Percentiles rank a stretch among this genome's conserved stretches.
Conservation (phyloP, 352 stramenopile species). For the Plasmopara muralis region DNA sequence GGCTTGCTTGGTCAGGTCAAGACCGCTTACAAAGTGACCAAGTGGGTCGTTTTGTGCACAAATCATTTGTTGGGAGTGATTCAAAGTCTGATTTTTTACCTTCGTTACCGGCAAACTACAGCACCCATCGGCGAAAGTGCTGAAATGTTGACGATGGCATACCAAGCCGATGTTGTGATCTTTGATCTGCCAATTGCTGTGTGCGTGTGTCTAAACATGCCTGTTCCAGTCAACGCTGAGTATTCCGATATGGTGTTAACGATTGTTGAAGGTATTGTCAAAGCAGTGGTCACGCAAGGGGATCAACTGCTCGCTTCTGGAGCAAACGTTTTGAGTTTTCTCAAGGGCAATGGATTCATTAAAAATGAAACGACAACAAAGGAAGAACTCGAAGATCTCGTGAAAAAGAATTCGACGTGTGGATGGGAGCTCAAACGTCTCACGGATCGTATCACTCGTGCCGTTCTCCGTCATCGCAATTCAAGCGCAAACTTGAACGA, state of each 20-base stretch:
- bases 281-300: slow-evolving; percentile 15
- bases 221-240: slow-evolving; percentile 11
- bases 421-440: slow-evolving; percentile 18
- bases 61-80: slow-evolving; percentile 29
- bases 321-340: slow-evolving; percentile 15
- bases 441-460: slow-evolving; percentile 9
- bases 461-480: slow-evolving; percentile 14
- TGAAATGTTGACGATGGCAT: slow-evolving; percentile 32
- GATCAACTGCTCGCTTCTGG: slow-evolving; percentile 15
- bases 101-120: slow-evolving; percentile 22
- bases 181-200: slow-evolving; percentile 40
- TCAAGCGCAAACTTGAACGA: slow-evolving; percentile 9
- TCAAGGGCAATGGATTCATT: slow-evolving; percentile 7
- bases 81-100: slow-evolving; percentile 34
- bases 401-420: slow-evolving; percentile 12
- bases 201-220: slow-evolving; percentile 33
- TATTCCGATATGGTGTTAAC: slow-evolving; percentile 9
- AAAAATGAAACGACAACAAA: slow-evolving; percentile 7
- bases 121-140: slow-evolving; percentile 32
- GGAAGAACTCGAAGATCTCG: slow-evolving; percentile 15
- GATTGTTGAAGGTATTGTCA: slow-evolving; percentile 17
- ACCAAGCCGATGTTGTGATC: slow-evolving; percentile 39
- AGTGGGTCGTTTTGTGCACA: slow-evolving; percentile 35
- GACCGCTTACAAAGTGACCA: slow-evolving; percentile 7
- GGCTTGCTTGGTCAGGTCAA: slow-evolving; percentile 11